Evolutionary conservation across 2,329 filamentous ascomycete species (phyloP), one percentile per base, ranked within the genome.

Genomic region (Biscogniauxia sp.): DNA sequence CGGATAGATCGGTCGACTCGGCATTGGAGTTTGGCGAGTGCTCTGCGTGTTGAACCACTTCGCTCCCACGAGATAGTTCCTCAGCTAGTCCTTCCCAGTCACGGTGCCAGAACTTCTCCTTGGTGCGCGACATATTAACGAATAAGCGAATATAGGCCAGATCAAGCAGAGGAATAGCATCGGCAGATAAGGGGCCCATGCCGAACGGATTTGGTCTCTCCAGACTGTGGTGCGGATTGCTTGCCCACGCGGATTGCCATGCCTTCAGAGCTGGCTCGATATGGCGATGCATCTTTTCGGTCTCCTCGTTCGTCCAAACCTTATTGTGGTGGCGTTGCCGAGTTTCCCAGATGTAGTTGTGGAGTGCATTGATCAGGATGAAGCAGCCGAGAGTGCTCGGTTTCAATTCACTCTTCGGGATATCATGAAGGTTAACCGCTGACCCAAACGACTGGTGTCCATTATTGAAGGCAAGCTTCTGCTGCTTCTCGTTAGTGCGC

Each of bases 321-420:
- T 92, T 89, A 68, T 91, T 93, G 68, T 93, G 89, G 68, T 97
- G 93, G 56, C 93, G 84, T 75, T 97, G 93, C 23, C 94, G 85
- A 0, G 93, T 97, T 76, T 98, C 94, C 95, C 95, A 98, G 52
- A 98, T 97, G 75, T 97, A 97, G 69, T 97, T 97, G 77, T 98
- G 95, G 23, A 98, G 81, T 3, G 95, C 93, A 72, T 97, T 94
- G 73, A 98, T 97, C 64, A 99, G 79, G 5, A 97, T 84, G 28
- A 97, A 81, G 73, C 93, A 97, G 8, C 94, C 95, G 73, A 97
- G 96, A 0, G 93, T 93, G 76, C 94, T 97, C 0, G 93, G 92
- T 66, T 85, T 87, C 54, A 95, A 80, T 37, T 92, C 87, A 57
- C 81, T 87, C 65, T 84, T 80, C 1, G 83, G 77, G 1, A 83